phyloP scores from a whole-genome alignment of 768 basidiomycete genomes.

The Pholiota molesta region DNA sequence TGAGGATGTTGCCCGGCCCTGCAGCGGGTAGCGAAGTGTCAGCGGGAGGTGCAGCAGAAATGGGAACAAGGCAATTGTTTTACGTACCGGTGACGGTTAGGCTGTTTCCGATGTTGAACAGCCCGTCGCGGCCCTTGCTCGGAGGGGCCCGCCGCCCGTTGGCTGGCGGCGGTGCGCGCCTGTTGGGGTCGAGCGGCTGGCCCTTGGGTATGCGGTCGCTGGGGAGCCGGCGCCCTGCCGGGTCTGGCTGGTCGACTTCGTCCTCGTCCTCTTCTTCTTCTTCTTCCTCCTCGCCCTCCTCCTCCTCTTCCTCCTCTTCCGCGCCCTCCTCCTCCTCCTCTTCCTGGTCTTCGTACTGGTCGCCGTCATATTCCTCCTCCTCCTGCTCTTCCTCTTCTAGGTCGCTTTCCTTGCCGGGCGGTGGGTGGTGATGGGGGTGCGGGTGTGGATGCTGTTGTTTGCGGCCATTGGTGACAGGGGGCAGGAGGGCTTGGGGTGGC shows the following conservation, averaged over 20 bases:
- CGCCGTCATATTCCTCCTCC: conserved; percentile 38
- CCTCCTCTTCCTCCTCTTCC: conserved; percentile 50
- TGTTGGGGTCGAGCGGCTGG: conserved; percentile 11
- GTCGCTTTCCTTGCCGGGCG: conserved; percentile 26
- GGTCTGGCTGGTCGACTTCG: conserved; percentile 30
- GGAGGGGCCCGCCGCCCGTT: conserved; percentile 23
- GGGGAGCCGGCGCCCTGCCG: conserved; percentile 29
- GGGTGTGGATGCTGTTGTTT: conserved; percentile 32
- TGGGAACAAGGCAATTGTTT: not conserved
- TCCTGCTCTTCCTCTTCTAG: conserved; percentile 45
- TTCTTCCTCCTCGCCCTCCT: conserved; percentile 65
- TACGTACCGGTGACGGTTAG: conserved; percentile 80
- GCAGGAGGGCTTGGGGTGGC: conserved; percentile 16
- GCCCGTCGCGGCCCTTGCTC: conserved; percentile 58
- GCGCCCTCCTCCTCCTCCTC: conserved; percentile 45
- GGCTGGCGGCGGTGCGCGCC: conserved; percentile 18
- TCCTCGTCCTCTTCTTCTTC: conserved; percentile 55
- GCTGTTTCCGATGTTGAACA: conserved; percentile 80
- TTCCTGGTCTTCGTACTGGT: conserved; percentile 46
- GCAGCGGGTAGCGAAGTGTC: conserved; percentile 5
- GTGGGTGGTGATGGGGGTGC: conserved; percentile 44
- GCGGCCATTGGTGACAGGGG: conserved; percentile 23
- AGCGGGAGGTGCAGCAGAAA: conserved; percentile 1
- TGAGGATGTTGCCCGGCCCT: conserved; percentile 94
- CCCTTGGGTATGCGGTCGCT: conserved; percentile 18